Evolutionary conservation across 768 basidiomycete species (phyloP), one percentile per base, ranked within the genome.

Genomic region (Leucocoprinus birnbaumii): DNA sequence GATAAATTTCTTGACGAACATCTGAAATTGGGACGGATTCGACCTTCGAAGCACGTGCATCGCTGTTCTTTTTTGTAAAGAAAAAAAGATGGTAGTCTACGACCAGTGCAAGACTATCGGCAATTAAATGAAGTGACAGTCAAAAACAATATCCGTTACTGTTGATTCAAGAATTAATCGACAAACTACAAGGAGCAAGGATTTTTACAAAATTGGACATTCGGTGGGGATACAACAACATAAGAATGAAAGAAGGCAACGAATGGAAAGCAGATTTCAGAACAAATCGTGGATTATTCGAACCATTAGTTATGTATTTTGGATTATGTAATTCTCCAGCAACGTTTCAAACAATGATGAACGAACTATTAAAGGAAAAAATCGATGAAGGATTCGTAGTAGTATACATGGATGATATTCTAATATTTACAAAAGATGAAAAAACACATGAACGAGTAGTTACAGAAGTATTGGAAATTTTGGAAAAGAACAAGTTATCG

Each of bases 241-340:
- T 61, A 14, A 24, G 58, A 16, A 58, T 78, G 35, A 64, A 62
- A 10, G 59, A 68, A 35, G 72, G 71, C 1, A 65, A 75, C 45
- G 63, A 74, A 59, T 70, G 67, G 66, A 77, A 76, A 53, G 73
- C 68, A 0, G 71, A 72, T 0, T 77, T 78, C 61, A 48, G 48
- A 5, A 69, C 65, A 0, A 59, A 66, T 13, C 60, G 57, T n/a
- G 71, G 74, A 1, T 55, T 65, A 0, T 75, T 68, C 50, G 69
- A 79, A 63, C 68, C 62, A 22, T 51, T 63, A 4, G 73, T 78
- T 13, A 77, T 77, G 72, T 73, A 68, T 35, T 72, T 71, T 37
- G 70, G 72, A 0, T 51, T 70, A 4, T 62, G 57, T 35, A 73
- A 77, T 44, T 62, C 62, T 2, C 69, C 71, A 1, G 66, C 71